phyloP scores from a whole-genome alignment of 148 eudicot species.

The Persicaria maculosa region DNA sequence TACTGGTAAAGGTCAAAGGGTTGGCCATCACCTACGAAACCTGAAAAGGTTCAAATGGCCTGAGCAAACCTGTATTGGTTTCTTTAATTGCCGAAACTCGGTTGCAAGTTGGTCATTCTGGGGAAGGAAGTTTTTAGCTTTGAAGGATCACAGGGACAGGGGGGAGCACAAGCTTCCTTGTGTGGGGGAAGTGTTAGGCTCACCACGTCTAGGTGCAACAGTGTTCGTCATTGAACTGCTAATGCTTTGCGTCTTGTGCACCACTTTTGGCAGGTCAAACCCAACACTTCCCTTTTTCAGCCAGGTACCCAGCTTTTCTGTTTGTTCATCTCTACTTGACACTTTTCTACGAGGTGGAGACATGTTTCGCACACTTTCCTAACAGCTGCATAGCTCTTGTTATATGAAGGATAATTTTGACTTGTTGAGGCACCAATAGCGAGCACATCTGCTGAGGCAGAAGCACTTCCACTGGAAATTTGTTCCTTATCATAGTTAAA shows the following conservation, averaged over 20 bases:
- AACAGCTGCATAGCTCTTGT: slow-evolving; percentile 21
- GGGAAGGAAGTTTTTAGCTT: too few relatives aligned
- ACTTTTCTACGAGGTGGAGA: slow-evolving; percentile 91
- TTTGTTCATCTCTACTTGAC: slow-evolving; percentile 62
- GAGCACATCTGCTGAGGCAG: slow-evolving; percentile 8
- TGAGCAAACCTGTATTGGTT: too few relatives aligned
- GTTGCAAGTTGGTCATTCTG: too few relatives aligned
- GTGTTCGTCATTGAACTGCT: slow-evolving; percentile 31
- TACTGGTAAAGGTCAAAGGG: too few relatives aligned
- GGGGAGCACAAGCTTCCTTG: too few relatives aligned
- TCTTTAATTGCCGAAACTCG: too few relatives aligned
- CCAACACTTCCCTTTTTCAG: slow-evolving; percentile 51
- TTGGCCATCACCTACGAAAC: too few relatives aligned
- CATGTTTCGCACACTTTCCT: slow-evolving; percentile 70
- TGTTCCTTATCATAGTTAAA: slow-evolving; percentile 38
- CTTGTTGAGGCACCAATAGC: slow-evolving; percentile 13
- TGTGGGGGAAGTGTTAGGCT: slow-evolving; percentile 40
- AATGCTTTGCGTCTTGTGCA: slow-evolving; percentile 41
- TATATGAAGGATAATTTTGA: slow-evolving; percentile 24
- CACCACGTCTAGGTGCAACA: slow-evolving; percentile 35
- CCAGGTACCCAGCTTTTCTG: slow-evolving; percentile 63
- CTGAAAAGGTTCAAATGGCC: too few relatives aligned
- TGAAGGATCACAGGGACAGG: too few relatives aligned
- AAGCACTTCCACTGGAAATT: slow-evolving; percentile 29
- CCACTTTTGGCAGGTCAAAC: slow-evolving; percentile 40